Percentiles rank a stretch among this genome's conserved stretches.
phyloP scores from a whole-genome alignment of 108 stramenopile species.

The Heterococcus sp. region DNA sequence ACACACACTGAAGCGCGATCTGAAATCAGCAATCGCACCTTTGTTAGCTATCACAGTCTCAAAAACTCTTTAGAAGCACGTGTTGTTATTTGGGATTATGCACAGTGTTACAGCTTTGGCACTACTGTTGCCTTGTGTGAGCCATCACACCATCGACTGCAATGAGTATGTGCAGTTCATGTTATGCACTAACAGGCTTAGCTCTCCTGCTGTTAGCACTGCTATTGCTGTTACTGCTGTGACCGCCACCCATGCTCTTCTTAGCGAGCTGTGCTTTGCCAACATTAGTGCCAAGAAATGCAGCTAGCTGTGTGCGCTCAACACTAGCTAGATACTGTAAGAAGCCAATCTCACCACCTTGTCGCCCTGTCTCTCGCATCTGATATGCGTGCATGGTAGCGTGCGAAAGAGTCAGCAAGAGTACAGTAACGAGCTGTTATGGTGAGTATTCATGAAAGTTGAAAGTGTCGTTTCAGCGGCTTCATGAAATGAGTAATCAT shows the following conservation, averaged over 20 bases:
- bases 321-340: conserved; percentile 65
- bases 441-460: too few species aligned
- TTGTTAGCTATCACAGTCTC: neutral
- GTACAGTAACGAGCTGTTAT: too few species aligned
- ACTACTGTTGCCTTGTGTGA: too few species aligned
- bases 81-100: too few species aligned
- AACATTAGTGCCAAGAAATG: conserved; percentile 53
- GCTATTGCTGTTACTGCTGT: neutral
- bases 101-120: too few species aligned
- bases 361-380: conserved; percentile 66
- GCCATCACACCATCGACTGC: too few species aligned
- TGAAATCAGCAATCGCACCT: too few species aligned
- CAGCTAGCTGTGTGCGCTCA: conserved; percentile 58
- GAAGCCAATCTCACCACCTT: conserved; percentile 74
- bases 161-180: neutral
- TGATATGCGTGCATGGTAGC: conserved; percentile 3
- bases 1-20: too few species aligned
- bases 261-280: conserved; percentile 32
- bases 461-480: too few species aligned
- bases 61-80: too few species aligned
- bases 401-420: too few species aligned
- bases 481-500: too few species aligned
- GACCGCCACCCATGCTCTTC: neutral
- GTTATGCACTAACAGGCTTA: neutral
- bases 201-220: neutral